Base-by-base conservation (phyloP, 164 flowering plant species). In the Saururus chinensis region DNA sequence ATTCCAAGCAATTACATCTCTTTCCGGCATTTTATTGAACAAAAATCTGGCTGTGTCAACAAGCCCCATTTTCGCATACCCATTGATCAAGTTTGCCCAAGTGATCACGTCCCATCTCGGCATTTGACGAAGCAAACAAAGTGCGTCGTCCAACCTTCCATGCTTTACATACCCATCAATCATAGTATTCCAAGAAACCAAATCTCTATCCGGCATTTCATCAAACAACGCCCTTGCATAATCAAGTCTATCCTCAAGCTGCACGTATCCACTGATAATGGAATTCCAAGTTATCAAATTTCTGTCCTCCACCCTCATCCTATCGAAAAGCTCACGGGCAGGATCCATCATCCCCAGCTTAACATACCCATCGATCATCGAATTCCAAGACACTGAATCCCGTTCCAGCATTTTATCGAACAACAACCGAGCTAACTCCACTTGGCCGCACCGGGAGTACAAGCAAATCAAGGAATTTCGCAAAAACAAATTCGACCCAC, bases 101-200 rank as follows among this genome's bases (percentile, higher is more conserved):
- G 76, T 78, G 37, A 84, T 73, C 22, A 74, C 78, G 73, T 84
- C 85, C 64, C 70, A 77, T 22, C 57, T 40, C 0, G 83, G 83
- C 87, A 88, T 82, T 66, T 1, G 25, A 40, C 73, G 61, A 56
- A 87, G 84, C 76, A 87, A 73, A 51, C 40, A 59, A 23, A 56
- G 58, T 1, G 89, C 92, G 62, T 63, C 62, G 61, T 77, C 77
- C 73, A 82, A 68, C 69, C 71, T 71, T 56, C 89, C 87, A 57
- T 70, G 60, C 66, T 84, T 84, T 26, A 74, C 81, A 66, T 66
- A 82, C n/a, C 83, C 82, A 76, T 78, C 75, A 51, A 87, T 75
- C 84, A 84, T 76, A 11, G 78, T 71, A 63, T 84, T 87, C 87
- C 88, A 87, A 12, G 88, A 80, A 63, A 84, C 79, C 76, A 79